phyloP scores from a whole-genome alignment of 495 filamentous ascomycete species.

The Daldinia vernicosa region DNA sequence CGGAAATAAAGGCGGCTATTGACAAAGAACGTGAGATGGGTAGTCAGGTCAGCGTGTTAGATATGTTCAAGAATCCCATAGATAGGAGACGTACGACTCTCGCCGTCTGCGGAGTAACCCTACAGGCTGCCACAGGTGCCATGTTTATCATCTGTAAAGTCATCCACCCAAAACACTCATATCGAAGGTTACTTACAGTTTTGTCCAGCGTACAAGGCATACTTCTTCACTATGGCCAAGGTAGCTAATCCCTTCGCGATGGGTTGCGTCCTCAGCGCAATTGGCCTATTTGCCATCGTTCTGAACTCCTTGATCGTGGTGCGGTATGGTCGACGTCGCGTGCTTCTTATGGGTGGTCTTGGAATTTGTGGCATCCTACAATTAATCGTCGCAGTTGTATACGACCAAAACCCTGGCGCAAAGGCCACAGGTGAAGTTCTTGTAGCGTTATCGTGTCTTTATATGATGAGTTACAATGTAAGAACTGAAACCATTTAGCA shows the following conservation, averaged over 20 bases:
- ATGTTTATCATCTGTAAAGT: conserved; percentile 61
- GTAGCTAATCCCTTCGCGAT: conserved; percentile 61
- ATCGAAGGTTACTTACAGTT: conserved; percentile 1
- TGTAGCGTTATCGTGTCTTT: conserved; percentile 57
- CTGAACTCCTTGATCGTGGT: conserved; percentile 58
- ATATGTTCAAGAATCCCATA: conserved; percentile 57
- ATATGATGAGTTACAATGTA: conserved; percentile 59
- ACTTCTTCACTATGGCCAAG: conserved; percentile 65
- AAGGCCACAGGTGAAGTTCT: conserved; percentile 53
- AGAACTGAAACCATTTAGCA: conserved; percentile 25
- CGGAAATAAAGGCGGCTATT: conserved; percentile 55
- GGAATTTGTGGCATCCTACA: conserved; percentile 55
- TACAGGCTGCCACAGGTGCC: conserved; percentile 60
- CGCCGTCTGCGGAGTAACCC: conserved; percentile 54
- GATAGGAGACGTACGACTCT: conserved; percentile 54
- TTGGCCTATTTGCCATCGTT: conserved; percentile 58
- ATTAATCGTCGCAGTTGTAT: conserved; percentile 57
- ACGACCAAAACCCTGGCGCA: conserved; percentile 54
- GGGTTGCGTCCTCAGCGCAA: conserved; percentile 56
- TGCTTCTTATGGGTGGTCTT: conserved; percentile 56
- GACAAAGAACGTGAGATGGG: conserved; percentile 53
- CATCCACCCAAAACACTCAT: background rate
- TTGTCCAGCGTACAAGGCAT: conserved; percentile 58
- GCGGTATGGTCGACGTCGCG: conserved; percentile 54
- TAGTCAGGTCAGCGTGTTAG: conserved; percentile 48